Evolutionary conservation across 164 flowering plant genomes (phyloP).

Genomic region (Berberis vulgaris): DNA sequence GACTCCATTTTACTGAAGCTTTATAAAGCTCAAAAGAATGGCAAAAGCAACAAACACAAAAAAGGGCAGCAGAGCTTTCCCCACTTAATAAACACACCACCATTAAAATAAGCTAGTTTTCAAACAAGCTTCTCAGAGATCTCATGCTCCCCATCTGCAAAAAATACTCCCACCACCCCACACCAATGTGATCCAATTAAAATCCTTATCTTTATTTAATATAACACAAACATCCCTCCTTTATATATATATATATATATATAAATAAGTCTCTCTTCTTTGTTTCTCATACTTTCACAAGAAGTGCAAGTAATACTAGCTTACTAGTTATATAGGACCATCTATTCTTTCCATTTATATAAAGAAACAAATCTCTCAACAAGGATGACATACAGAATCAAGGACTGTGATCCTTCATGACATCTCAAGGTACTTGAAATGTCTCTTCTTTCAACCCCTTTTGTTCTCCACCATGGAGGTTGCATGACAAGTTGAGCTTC

Average conservation of each 20-base stretch:
- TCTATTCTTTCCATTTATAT: slow-evolving; percentile 16
- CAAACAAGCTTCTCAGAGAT: slow-evolving; percentile 30
- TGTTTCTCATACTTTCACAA: background rate
- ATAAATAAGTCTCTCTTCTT: slow-evolving; percentile 7
- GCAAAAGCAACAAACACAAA: slow-evolving; percentile 30
- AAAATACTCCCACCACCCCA: slow-evolving; percentile 23
- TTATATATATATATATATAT: slow-evolving; percentile 12
- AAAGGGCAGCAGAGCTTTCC: slow-evolving; percentile 41
- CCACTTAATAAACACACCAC: slow-evolving; percentile 13
- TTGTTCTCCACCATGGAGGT: background rate
- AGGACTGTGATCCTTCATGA: slow-evolving; percentile 6
- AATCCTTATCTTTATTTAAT: slow-evolving; percentile 40
- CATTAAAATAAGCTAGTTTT: slow-evolving; percentile 1
- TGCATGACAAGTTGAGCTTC: slow-evolving; percentile 1
- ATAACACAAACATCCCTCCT: slow-evolving; percentile 14
- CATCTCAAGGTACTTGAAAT: slow-evolving; percentile 5
- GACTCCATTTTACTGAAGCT: slow-evolving; percentile 24
- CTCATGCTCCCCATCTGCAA: slow-evolving; percentile 61
- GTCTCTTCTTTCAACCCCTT: background rate
- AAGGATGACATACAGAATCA: slow-evolving; percentile 11
- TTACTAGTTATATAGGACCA: slow-evolving; percentile 17
- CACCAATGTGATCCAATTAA: slow-evolving; percentile 32
- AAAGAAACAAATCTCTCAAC: slow-evolving; percentile 11
- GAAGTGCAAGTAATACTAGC: slow-evolving; percentile 9
- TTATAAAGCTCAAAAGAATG: slow-evolving; percentile 46